Evolutionary conservation across 2,329 filamentous ascomycete species (phyloP).

Genomic region (Pseudocercospora cruenta): DNA sequence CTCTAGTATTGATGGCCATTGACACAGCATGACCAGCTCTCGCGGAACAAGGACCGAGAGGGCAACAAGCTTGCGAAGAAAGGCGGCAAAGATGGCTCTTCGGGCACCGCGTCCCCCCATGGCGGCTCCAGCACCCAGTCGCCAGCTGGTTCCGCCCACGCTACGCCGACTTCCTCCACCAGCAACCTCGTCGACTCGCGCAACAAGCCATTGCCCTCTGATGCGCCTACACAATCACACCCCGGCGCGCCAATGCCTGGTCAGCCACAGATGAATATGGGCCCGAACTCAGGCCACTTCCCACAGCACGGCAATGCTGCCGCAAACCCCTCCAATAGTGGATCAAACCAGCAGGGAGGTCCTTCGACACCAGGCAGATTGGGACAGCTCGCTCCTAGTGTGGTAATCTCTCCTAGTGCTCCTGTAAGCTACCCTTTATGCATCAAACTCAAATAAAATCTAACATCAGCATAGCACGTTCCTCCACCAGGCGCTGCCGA

Average conservation of each 20-base stretch:
- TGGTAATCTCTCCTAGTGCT: constrained; percentile 92
- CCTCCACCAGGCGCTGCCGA: constrained; percentile 91
- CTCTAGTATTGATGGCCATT: constrained; percentile 33
- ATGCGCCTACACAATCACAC: constrained; percentile 47
- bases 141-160: constrained; percentile 63
- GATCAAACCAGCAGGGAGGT: constrained; percentile 28
- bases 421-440: constrained; percentile 64
- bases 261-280: constrained; percentile 27
- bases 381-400: constrained; percentile 63
- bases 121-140: constrained; percentile 58
- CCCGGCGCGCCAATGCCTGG: constrained; percentile 45
- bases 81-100: constrained; percentile 52
- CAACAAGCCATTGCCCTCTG: constrained; percentile 73
- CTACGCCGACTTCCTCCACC: constrained; percentile 85
- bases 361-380: constrained; percentile 36
- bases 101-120: constrained; percentile 78
- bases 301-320: constrained; percentile 26
- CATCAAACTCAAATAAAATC: constrained; percentile 9
- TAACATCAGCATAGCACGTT: constrained; percentile 66
- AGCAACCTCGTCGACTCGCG: constrained; percentile 83
- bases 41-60: constrained; percentile 63
- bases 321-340: constrained; percentile 22
- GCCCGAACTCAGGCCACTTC: constrained; percentile 28
- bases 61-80: constrained; percentile 72
- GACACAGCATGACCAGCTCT: constrained; percentile 76